Percentiles rank a stretch among this genome's conserved stretches.
Conservation (phyloP, 2,329 filamentous ascomycete species). For the Alternaria conjuncta region DNA sequence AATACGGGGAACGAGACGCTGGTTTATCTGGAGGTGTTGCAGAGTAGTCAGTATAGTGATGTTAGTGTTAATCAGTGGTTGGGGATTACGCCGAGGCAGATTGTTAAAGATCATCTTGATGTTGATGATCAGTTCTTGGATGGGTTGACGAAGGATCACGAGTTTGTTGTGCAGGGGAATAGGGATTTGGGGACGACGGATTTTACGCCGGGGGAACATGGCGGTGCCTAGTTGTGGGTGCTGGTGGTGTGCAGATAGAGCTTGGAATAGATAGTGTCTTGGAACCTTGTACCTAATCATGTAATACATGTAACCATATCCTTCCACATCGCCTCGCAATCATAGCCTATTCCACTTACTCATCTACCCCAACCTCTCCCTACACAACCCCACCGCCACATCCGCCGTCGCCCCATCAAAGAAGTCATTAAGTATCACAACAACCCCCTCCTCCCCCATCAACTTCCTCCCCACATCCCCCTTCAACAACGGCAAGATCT, state of each 20-base stretch:
- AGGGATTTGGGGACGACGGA: conserved; percentile 47
- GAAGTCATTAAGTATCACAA: conserved; percentile 60
- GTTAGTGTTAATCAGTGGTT: conserved; percentile 66
- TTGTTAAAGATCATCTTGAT: conserved; percentile 44
- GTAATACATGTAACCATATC: too few relatives aligned
- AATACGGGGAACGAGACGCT: conserved; percentile 65
- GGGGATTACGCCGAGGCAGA: conserved; percentile 55
- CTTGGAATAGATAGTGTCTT: too few relatives aligned
- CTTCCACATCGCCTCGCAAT: neutral
- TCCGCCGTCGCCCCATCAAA: conserved; percentile 59
- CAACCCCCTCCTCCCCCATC: conserved; percentile 50
- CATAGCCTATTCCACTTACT: neutral
- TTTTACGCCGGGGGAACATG: conserved; percentile 25
- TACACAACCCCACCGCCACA: conserved; percentile 52
- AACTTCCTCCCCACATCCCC: conserved; percentile 51
- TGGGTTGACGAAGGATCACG: conserved; percentile 48
- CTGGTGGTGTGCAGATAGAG: too few relatives aligned
- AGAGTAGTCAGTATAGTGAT: conserved; percentile 60
- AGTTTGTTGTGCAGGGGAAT: conserved; percentile 49
- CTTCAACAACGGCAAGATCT: conserved; percentile 57
- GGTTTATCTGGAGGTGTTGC: conserved; percentile 66
- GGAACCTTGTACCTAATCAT: accelerated
- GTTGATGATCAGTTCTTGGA: conserved; percentile 33
- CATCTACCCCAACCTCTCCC: conserved; percentile 42
- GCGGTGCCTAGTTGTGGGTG: conserved; percentile 1